Percentiles rank a stretch among this genome's conserved stretches.
Evolutionary conservation across 2,329 filamentous ascomycete species (phyloP).

Genomic region (Cladophialophora psammophila): DNA sequence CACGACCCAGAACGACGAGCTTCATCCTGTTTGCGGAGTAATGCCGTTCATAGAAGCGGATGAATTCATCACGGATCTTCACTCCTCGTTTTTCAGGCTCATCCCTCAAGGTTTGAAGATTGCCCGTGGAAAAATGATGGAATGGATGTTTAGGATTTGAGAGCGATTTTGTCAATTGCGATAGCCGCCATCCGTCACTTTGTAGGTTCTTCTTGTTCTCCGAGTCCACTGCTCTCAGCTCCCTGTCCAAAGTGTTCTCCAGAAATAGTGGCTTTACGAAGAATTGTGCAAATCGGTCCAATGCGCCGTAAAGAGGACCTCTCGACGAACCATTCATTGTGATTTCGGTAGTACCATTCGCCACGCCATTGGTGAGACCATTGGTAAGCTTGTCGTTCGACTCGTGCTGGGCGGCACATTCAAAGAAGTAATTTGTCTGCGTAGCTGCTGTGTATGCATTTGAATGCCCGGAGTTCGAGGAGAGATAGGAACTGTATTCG

Average conservation of each 20-base stretch:
- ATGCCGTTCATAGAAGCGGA: constrained; percentile 86
- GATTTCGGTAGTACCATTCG: constrained; percentile 34
- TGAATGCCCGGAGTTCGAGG: constrained; percentile 85
- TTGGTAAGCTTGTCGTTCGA: constrained; percentile 39
- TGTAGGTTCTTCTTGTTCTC: constrained; percentile 98
- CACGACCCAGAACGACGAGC: constrained; percentile 82
- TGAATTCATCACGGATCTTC: constrained; percentile 88
- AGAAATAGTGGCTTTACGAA: constrained; percentile 89
- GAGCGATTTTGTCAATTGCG: constrained; percentile 87
- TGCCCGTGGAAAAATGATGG: constrained; percentile 90
- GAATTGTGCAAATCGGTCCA: constrained; percentile 93
- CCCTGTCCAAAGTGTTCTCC: constrained; percentile 81
- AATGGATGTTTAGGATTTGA: constrained; percentile 88
- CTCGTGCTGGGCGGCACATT: constrained; percentile 80
- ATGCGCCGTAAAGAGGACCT: constrained; percentile 75
- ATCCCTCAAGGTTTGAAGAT: constrained; percentile 83
- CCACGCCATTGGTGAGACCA: constrained; percentile 26
- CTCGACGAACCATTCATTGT: constrained; percentile 32
- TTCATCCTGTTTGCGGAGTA: constrained; percentile 97
- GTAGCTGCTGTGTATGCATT: constrained; percentile 95
- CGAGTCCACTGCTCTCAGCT: constrained; percentile 87
- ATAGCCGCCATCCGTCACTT: constrained; percentile 84
- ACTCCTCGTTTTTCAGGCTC: constrained; percentile 79
- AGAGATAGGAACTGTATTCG: constrained; percentile 92
- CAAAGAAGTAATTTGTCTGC: constrained; percentile 98